phyloP scores from a whole-genome alignment of 768 basidiomycete genomes.

The Crassisporium funariophilum region DNA sequence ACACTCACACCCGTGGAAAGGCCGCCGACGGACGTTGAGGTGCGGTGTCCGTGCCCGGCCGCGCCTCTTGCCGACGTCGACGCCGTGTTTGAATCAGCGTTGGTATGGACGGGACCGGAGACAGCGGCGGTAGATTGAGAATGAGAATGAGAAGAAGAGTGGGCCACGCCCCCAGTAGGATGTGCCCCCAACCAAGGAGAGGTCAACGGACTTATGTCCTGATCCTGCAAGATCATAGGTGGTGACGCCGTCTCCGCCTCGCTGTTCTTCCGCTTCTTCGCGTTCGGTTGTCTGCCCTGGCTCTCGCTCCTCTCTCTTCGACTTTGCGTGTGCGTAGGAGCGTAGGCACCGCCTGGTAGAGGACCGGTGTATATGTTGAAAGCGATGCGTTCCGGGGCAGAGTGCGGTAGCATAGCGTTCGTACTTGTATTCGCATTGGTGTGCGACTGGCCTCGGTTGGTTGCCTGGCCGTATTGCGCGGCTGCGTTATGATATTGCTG shows the following conservation, averaged over 20 bases:
- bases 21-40: background rate
- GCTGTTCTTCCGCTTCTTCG: background rate
- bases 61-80: background rate
- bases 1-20: conserved; percentile 3
- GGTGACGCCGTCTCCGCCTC: background rate
- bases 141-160: background rate
- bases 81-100: background rate
- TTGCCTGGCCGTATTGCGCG: background rate
- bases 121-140: conserved; percentile 1
- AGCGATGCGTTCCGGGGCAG: conserved; percentile 75
- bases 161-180: conserved; percentile 8
- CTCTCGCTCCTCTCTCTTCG: conserved; percentile 7
- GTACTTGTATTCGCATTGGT: too few relatives aligned
- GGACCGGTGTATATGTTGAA: conserved; percentile 41
- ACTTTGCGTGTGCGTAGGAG: conserved; percentile 18
- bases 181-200: conserved; percentile 80
- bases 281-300: background rate
- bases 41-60: background rate
- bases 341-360: conserved; percentile 4
- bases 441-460: too few relatives aligned
- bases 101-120: background rate
- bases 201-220: conserved; percentile 78
- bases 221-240: conserved; percentile 48
- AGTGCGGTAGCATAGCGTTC: conserved; percentile 36
- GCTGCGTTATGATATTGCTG: conserved; percentile 3